Base-by-base conservation (phyloP, 2,329 filamentous ascomycete genomes). In the Epichloe sylvatica region DNA sequence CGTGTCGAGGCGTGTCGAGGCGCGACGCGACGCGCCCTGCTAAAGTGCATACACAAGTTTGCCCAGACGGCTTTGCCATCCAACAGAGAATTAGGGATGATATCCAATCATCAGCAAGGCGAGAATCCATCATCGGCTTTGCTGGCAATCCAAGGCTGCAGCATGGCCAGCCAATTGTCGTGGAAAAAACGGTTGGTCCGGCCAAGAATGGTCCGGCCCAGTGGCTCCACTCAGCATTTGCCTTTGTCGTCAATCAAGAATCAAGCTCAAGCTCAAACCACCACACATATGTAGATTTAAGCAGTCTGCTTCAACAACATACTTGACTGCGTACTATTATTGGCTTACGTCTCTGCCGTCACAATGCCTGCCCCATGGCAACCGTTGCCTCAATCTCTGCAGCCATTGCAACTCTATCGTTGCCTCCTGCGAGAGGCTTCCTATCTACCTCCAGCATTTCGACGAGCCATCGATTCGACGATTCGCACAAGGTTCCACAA, bases 371-470 rank as follows among this genome's bases (percentile, higher is more conserved):
- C 51, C 12, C 62, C 64, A 8, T 49, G 57, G 25, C 52, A 56
- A 30, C 50, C 54, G 5, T 53, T 64, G 3, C 59, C 62, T 35
- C 13, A 49, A 6, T 53, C 52, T 37, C 58, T 64, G 15, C 51
- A 57, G 9, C 56, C 61, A 36, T 51, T 60, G n/a, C 58, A 64
- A 55, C 62, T 79, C 44, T 83, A 80, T 61, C 73, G 80, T 50
- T 71, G 77, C 51, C 65, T 83, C 21, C 74, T 83, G 36, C 77
- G 80, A 52, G 77, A 81, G 65, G 67, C 71, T 38, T 73, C 75
- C 30, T 83, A 83, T 58, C 72, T 83, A 2, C 77, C 78, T 1
- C 68, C 68, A 2, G 62, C 72, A 38, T 75, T 74, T 51, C 71
- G 70, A 38, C 60, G 64, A 2, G 71, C 67, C 49, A 63, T 76